Evolutionary conservation across 495 filamentous ascomycete genomes (phyloP).

Genomic region (Talaromyces stipitatus): DNA sequence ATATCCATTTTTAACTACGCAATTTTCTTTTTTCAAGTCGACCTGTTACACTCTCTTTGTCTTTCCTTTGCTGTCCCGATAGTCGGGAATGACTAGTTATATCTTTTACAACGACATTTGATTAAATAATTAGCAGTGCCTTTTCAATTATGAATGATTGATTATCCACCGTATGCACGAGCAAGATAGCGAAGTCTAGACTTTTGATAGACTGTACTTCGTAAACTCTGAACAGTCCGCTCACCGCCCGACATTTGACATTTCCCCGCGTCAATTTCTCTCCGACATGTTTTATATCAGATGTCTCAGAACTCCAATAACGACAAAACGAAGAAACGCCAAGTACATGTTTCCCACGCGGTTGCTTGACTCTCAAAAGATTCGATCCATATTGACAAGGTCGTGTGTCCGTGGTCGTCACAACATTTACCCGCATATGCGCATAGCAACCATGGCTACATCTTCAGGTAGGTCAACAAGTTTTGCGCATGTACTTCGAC

Average conservation of each 20-base stretch:
- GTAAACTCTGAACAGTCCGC: background rate
- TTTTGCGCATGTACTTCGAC: background rate
- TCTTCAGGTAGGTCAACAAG: background rate
- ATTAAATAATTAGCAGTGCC: background rate
- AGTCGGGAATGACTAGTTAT: background rate
- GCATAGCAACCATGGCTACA: background rate
- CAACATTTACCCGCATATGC: background rate
- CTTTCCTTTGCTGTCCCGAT: background rate
- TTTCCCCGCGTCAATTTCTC: background rate
- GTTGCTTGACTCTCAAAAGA: background rate
- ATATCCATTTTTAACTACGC: conserved; percentile 39
- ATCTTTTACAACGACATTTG: background rate
- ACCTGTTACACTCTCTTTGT: background rate
- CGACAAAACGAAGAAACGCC: background rate
- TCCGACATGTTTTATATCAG: background rate
- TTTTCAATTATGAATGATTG: background rate
- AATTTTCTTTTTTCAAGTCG: conserved; percentile 11
- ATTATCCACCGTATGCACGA: background rate
- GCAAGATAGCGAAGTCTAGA: background rate
- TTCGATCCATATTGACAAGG: background rate
- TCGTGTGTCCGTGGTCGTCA: background rate
- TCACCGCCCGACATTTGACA: background rate
- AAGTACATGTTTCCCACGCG: background rate
- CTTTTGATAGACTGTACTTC: background rate
- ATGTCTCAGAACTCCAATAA: background rate